Evolutionary conservation across 352 stramenopile species (phyloP).

Genomic region (Thalassiosira mediterranea): DNA sequence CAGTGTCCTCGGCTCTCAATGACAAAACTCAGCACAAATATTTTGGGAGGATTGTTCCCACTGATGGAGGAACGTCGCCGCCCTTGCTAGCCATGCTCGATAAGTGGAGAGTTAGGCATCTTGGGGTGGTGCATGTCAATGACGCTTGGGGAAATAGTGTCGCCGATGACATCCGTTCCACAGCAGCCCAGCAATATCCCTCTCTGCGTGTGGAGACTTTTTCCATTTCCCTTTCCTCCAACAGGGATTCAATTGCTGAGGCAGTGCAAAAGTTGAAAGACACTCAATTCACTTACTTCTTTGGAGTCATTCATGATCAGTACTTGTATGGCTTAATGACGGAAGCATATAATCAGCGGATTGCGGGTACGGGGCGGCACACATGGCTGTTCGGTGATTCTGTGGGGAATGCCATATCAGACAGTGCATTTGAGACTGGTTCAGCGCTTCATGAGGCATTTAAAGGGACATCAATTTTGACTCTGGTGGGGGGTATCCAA

Average conservation of each 20-base stretch:
- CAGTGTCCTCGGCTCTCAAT: conserved; percentile 49
- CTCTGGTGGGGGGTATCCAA: conserved; percentile 25
- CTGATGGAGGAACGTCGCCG: conserved; percentile 57
- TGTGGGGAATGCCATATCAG: conserved; percentile 12
- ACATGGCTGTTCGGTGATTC: conserved; percentile 65
- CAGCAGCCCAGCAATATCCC: background rate
- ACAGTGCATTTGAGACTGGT: conserved; percentile 12
- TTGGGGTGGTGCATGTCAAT: conserved; percentile 38
- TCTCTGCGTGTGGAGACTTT: background rate
- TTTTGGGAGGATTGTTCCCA: conserved; percentile 63
- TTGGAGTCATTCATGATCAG: conserved; percentile 31
- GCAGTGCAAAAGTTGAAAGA: conserved; percentile 23
- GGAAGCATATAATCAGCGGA: conserved; percentile 43
- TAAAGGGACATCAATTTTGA: conserved; percentile 42
- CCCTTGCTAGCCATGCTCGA: conserved; percentile 44
- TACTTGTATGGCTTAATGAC: conserved; percentile 46
- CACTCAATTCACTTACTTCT: conserved; percentile 49
- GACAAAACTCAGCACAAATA: conserved; percentile 63
- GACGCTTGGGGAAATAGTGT: conserved; percentile 31
- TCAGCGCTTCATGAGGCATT: conserved; percentile 37
- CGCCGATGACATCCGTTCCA: conserved; percentile 6
- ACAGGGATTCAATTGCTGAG: background rate
- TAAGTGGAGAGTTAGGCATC: conserved; percentile 14
- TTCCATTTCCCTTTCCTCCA: background rate
- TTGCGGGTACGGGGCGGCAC: conserved; percentile 55